Percentiles rank a stretch among this genome's conserved stretches.
Conservation (phyloP, 2,329 filamentous ascomycete species). For the Paracoccidioides brasiliensis region DNA sequence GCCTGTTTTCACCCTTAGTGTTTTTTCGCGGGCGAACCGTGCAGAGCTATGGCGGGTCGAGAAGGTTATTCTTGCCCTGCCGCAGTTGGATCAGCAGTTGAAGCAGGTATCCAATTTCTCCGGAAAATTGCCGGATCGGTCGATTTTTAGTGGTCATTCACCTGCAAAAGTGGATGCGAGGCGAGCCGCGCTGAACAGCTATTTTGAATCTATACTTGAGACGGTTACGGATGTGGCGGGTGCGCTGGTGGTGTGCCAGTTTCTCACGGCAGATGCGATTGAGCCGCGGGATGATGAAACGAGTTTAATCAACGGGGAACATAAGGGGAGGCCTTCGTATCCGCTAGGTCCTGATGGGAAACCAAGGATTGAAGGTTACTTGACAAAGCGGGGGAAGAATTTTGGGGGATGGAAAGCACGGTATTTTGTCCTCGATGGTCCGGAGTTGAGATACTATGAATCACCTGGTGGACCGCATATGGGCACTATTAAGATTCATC, state of each 20-base stretch:
- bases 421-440: constrained; percentile 56
- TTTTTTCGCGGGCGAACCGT: constrained; percentile 58
- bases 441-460: constrained; percentile 79
- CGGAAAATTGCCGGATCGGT: constrained; percentile 61
- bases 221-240: constrained; percentile 65
- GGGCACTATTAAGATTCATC: constrained; percentile 82
- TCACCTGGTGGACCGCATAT: constrained; percentile 78
- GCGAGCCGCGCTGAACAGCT: constrained; percentile 64
- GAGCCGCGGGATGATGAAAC: constrained; percentile 41
- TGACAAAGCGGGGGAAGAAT: constrained; percentile 95
- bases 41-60: constrained; percentile 87
- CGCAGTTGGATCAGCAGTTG: constrained; percentile 68
- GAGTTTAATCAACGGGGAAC: constrained; percentile 32
- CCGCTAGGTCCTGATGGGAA: constrained; percentile 48
- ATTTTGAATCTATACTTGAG: constrained; percentile 75
- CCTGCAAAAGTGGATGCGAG: constrained; percentile 87
- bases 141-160: constrained; percentile 80
- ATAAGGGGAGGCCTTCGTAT: constrained; percentile 21
- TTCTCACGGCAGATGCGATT: constrained; percentile 58
- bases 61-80: constrained; percentile 72
- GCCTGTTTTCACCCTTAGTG: constrained; percentile 80
- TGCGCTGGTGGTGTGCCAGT: constrained; percentile 72
- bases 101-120: constrained; percentile 57
- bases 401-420: constrained; percentile 96
- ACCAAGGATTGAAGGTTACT: constrained; percentile 70